Evolutionary conservation across 2,329 filamentous ascomycete genomes (phyloP).

Genomic region (Aspergillus quadricinctus): DNA sequence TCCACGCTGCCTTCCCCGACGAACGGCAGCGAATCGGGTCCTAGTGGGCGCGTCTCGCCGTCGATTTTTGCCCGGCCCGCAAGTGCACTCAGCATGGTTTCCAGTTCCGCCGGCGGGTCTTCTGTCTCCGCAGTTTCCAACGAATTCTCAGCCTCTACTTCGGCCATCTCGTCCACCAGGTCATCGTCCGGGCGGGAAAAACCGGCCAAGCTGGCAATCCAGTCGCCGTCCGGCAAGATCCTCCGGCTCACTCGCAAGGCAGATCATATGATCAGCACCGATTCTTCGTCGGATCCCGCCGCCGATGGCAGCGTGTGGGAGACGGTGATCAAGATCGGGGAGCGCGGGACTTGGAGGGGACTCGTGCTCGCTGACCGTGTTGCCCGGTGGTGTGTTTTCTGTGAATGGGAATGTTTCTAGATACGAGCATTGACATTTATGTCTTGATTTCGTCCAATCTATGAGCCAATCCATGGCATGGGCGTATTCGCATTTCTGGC

Average conservation of each 20-base stretch:
- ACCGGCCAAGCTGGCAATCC: conserved; percentile 91
- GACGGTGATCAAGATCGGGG: conserved; percentile 63
- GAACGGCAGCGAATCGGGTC: conserved; percentile 28
- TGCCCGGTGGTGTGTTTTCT: conserved; percentile 66
- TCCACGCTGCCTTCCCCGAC: conserved; percentile 51
- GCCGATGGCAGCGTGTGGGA: conserved; percentile 59
- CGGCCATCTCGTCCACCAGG: conserved; percentile 52
- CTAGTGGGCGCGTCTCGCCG: conserved; percentile 47
- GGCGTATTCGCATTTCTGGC: background rate
- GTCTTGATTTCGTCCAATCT: background rate
- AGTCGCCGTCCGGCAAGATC: conserved; percentile 92
- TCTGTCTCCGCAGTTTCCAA: conserved; percentile 45
- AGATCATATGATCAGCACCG: conserved; percentile 41
- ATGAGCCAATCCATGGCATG: background rate
- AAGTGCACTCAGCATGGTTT: conserved; percentile 59
- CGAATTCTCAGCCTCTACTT: conserved; percentile 40
- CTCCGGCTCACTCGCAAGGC: conserved; percentile 57
- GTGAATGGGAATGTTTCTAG: conserved; percentile 59
- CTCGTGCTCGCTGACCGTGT: conserved; percentile 61
- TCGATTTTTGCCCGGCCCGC: conserved; percentile 51
- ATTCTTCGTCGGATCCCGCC: conserved; percentile 33
- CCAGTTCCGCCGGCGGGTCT: conserved; percentile 49
- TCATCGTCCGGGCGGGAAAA: conserved; percentile 53
- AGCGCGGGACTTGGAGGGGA: conserved; percentile 59
- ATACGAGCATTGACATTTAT: background rate